phyloP scores from a whole-genome alignment of 2,329 filamentous ascomycete genomes.

The Aspergillus phoenicis region DNA sequence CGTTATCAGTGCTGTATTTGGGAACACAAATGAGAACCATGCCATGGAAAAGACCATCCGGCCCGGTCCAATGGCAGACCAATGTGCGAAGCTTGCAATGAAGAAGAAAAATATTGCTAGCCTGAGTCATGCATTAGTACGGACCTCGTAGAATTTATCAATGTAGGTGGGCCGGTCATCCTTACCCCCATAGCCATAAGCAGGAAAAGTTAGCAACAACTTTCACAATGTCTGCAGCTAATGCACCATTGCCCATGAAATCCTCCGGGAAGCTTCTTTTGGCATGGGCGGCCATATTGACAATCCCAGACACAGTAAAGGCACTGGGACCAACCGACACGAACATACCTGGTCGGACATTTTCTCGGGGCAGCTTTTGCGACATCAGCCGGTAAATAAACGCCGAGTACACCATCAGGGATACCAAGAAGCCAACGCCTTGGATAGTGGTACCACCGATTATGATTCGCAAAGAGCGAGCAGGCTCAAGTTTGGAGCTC shows the following conservation, averaged over 20 bases:
- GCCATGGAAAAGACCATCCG: slow-evolving; percentile 78
- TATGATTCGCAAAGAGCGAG: slow-evolving; percentile 56
- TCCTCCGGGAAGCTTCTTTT: slow-evolving; percentile 51
- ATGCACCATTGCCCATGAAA: slow-evolving; percentile 60
- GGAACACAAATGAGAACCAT: slow-evolving; percentile 82
- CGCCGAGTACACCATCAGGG: slow-evolving; percentile 79
- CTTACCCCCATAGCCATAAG: slow-evolving; percentile 75
- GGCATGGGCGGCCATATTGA: slow-evolving; percentile 59
- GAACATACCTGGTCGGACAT: slow-evolving; percentile 79
- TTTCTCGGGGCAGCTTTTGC: slow-evolving; percentile 77
- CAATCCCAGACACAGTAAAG: slow-evolving; percentile 64
- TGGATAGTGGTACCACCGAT: slow-evolving; percentile 63
- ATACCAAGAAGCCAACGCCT: slow-evolving; percentile 66
- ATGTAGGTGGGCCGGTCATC: background rate
- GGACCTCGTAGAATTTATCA: background rate
- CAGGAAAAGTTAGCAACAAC: slow-evolving; percentile 65
- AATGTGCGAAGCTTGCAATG: slow-evolving; percentile 74
- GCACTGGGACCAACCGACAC: slow-evolving; percentile 77
- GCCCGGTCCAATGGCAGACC: slow-evolving; percentile 63
- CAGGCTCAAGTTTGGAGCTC: slow-evolving; percentile 49
- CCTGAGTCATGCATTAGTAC: slow-evolving; percentile 35
- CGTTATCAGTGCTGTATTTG: slow-evolving; percentile 73
- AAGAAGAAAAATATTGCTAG: slow-evolving; percentile 85
- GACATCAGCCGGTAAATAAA: slow-evolving; percentile 89
- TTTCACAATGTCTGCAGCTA: slow-evolving; percentile 58